phyloP scores from a whole-genome alignment of 2,329 filamentous ascomycete species.

The Amauroascus verrucosus region DNA sequence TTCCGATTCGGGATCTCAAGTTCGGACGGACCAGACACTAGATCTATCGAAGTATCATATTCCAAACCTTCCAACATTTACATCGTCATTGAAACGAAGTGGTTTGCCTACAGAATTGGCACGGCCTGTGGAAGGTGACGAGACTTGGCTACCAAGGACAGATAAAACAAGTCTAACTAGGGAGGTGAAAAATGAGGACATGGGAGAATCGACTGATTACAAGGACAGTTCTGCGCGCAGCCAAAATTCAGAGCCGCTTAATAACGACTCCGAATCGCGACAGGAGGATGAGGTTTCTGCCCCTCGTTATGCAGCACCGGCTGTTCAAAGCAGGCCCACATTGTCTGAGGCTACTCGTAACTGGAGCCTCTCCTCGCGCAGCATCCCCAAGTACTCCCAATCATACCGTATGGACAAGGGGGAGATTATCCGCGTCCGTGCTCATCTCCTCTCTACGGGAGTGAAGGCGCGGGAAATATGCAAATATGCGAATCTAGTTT shows the following conservation, averaged over 20 bases:
- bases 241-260: not conserved
- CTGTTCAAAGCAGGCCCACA: not conserved
- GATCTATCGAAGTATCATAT: constrained; percentile 32
- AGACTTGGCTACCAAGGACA: not conserved
- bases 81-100: constrained; percentile 37
- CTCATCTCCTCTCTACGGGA: constrained; percentile 71
- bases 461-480: constrained; percentile 78
- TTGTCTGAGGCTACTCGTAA: constrained; percentile 36
- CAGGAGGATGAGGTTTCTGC: not conserved
- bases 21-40: constrained; percentile 28
- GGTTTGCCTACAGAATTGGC: constrained; percentile 12
- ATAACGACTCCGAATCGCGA: not conserved
- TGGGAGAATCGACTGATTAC: not conserved
- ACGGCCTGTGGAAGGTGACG: not conserved
- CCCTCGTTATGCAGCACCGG: too few species aligned
- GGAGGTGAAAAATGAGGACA: not conserved
- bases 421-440: constrained; percentile 70
- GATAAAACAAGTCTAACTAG: not conserved
- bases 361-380: constrained; percentile 50
- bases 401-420: constrained; percentile 45
- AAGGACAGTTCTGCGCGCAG: not conserved
- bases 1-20: constrained; percentile 27
- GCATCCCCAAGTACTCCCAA: constrained; percentile 29
- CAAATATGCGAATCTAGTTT: constrained; percentile 48
- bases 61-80: constrained; percentile 43